Evolutionary conservation across 2,329 filamentous ascomycete genomes (phyloP).

Genomic region (Dothideomycetes sp.): DNA sequence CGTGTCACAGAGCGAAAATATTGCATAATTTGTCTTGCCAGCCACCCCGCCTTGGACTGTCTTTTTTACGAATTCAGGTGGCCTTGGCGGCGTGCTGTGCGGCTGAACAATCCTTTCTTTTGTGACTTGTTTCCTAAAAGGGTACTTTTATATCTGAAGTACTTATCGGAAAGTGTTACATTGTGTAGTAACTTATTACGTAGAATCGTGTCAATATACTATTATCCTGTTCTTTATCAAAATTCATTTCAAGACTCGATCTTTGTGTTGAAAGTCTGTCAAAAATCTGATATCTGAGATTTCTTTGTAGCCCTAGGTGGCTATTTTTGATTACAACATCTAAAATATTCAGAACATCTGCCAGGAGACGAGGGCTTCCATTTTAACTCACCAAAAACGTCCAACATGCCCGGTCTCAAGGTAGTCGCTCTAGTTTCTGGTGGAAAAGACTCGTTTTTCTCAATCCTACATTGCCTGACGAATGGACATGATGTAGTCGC

Average conservation of each 20-base stretch:
- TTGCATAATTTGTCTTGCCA: slow-evolving; percentile 20
- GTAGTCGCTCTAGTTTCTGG: slow-evolving; percentile 91
- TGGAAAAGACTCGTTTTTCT: slow-evolving; percentile 95
- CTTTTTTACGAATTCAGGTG: no score
- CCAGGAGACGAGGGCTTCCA: no score
- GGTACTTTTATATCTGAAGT: background rate
- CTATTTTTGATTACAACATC: background rate
- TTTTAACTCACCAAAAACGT: no score
- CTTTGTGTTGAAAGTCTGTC: background rate
- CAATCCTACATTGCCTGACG: slow-evolving; percentile 75
- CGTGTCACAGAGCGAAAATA: slow-evolving; percentile 22
- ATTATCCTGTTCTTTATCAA: background rate
- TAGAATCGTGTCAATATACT: background rate
- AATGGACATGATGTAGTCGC: slow-evolving; percentile 81
- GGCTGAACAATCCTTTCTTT: slow-evolving; percentile 16
- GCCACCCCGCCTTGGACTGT: slow-evolving; percentile 21
- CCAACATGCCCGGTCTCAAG: slow-evolving; percentile 35
- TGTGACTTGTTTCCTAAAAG: slow-evolving; percentile 2
- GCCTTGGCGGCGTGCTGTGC: slow-evolving; percentile 23
- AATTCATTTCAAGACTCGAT: background rate
- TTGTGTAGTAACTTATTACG: background rate
- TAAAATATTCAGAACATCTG: background rate
- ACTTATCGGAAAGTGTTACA: background rate
- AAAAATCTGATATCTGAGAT: background rate
- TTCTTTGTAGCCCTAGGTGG: background rate